A percentile compares a stretch with the other conserved stretches of the same genome.
Evolutionary conservation across 305 asterid species (phyloP).

Genomic region (Ilex paraguariensis): DNA sequence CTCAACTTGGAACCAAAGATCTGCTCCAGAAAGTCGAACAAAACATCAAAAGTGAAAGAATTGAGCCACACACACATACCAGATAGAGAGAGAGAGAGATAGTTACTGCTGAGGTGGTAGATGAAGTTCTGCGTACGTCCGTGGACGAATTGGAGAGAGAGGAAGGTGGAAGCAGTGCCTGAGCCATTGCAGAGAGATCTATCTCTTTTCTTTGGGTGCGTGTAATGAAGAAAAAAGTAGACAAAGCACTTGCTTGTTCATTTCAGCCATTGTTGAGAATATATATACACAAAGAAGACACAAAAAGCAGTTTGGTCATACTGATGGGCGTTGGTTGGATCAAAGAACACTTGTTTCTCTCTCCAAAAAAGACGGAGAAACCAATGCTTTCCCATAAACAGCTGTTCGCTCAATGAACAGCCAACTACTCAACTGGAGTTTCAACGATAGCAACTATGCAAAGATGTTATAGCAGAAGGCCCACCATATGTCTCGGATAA

Average conservation of each 20-base stretch:
- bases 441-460: too few species aligned
- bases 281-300: background rate
- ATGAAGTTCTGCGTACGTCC: constrained; percentile 22
- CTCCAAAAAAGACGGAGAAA: constrained; percentile 85
- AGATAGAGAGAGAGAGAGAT: constrained; percentile 1
- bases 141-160: constrained; percentile 21
- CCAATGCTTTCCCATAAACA: constrained; percentile 19
- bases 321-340: constrained; percentile 26
- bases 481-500: too few species aligned
- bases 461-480: too few species aligned
- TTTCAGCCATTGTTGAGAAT: background rate
- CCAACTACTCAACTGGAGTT: too few species aligned
- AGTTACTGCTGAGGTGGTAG: constrained; percentile 30
- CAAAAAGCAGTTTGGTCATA: constrained; percentile 12
- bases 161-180: constrained; percentile 33
- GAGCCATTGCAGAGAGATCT: constrained; percentile 36
- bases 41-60: constrained; percentile 14
- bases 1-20: constrained; percentile 64
- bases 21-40: constrained; percentile 28
- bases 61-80: background rate
- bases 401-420: too few species aligned
- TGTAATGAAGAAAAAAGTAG: constrained; percentile 9
- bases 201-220: constrained; percentile 8
- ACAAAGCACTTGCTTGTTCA: too few species aligned
- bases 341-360: constrained; percentile 39